A percentile compares a stretch with the other conserved stretches of the same genome.
phyloP scores from a whole-genome alignment of 75 land plant species.

The Sequoia sempervirens region DNA sequence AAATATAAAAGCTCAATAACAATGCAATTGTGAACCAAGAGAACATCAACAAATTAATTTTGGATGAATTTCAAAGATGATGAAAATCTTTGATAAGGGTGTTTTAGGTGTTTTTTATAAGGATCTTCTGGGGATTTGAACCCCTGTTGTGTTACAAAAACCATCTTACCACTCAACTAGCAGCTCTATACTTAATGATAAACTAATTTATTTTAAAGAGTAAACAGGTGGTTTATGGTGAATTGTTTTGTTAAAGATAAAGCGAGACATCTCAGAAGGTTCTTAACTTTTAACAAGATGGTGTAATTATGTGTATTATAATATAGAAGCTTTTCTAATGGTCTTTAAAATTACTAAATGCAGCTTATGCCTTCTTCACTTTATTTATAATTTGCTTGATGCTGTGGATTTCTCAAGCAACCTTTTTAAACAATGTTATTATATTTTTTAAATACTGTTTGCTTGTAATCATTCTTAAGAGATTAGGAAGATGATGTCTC shows the following conservation, averaged over 20 bases:
- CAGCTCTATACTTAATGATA: not conserved
- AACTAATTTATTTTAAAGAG: not conserved
- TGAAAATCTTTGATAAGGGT: not conserved
- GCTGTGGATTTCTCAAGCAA: not conserved
- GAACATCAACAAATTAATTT: not conserved
- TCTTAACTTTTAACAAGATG: not conserved
- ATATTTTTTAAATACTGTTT: not conserved
- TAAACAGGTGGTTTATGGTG: not conserved
- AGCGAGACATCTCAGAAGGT: not conserved
- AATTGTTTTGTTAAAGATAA: not conserved
- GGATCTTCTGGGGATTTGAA: not conserved
- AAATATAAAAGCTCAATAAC: not conserved
- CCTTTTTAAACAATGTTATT: not conserved
- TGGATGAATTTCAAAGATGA: not conserved
- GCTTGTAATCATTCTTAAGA: not conserved
- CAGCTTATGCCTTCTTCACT: not conserved
- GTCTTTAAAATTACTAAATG: not conserved
- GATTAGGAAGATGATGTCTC: not conserved
- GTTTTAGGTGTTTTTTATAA: not conserved
- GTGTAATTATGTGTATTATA: not conserved
- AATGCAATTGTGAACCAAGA: not conserved
- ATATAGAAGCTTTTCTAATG: not conserved
- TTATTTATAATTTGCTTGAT: not conserved
- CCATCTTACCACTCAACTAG: not conserved
- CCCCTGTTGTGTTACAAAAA: not conserved